These are phyloP conservation scores for Fusarium nygamai DNA, from an alignment of 2,329 filamentous ascomycete genomes.

Conservation along the genomic window DNA sequence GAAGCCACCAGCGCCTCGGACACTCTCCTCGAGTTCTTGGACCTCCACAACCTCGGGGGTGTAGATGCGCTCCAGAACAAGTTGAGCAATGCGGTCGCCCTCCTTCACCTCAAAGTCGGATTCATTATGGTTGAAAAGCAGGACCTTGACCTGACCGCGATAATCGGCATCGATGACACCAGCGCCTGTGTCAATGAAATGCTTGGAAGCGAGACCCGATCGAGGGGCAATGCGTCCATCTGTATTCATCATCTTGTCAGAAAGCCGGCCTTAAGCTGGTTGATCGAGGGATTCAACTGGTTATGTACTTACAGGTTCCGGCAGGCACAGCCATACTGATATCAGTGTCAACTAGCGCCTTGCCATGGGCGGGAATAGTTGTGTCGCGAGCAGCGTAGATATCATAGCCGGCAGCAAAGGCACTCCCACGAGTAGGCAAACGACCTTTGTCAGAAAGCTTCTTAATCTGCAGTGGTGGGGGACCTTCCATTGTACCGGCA, in stretches of 20 bases:
- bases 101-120: conserved; percentile 82
- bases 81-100: conserved; percentile 92
- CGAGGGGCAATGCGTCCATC: conserved; percentile 91
- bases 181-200: conserved; percentile 95
- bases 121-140: conserved; percentile 93
- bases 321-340: conserved; percentile 90
- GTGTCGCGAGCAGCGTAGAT: conserved; percentile 82
- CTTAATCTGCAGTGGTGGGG: conserved; percentile 82
- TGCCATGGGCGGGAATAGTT: conserved; percentile 81
- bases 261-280: not conserved
- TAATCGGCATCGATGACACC: conserved; percentile 99
- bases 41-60: conserved; percentile 94
- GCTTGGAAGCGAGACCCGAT: conserved; percentile 89
- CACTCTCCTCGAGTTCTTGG: conserved; percentile 86
- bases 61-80: conserved; percentile 93
- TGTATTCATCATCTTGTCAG: conserved; percentile 46
- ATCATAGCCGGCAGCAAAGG: conserved; percentile 93
- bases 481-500: conserved; percentile 52
- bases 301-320: conserved; percentile 78
- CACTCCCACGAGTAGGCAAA: conserved; percentile 87
- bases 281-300: not conserved
- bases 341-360: conserved; percentile 89
- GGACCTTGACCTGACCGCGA: conserved; percentile 89
- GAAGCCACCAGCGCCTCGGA: conserved; percentile 89
- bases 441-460: conserved; percentile 83